phyloP scores from a whole-genome alignment of 169 alveolate species.

The Cryptosporidium sp. region DNA sequence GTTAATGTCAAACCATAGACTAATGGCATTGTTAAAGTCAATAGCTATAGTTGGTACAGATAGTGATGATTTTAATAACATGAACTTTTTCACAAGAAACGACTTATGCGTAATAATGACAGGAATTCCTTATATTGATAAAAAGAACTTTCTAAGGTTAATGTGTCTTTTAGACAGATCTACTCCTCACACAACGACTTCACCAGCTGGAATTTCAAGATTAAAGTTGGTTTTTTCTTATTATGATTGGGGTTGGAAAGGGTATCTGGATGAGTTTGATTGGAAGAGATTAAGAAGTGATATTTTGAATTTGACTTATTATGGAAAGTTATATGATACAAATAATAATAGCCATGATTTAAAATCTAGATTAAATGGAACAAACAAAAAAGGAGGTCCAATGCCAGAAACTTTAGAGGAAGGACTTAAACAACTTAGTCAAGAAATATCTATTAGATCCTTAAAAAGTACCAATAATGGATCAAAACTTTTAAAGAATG shows the following conservation, averaged over 20 bases:
- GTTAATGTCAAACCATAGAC: constrained; percentile 56
- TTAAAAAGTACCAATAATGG: constrained; percentile 14
- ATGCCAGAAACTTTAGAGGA: constrained; percentile 58
- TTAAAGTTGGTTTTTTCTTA: constrained; percentile 62
- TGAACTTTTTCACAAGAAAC: constrained; percentile 35
- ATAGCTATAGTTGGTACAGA: constrained; percentile 58
- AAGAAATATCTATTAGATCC: constrained; percentile 42
- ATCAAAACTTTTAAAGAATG: not conserved
- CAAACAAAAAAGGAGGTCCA: not conserved
- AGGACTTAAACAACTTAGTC: constrained; percentile 41
- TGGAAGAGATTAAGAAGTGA: constrained; percentile 70
- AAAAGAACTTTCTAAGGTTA: constrained; percentile 49
- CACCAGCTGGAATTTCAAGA: constrained; percentile 75
- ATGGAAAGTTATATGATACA: constrained; percentile 26
- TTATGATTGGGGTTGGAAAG: constrained; percentile 77
- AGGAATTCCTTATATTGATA: constrained; percentile 69
- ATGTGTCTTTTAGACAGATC: constrained; percentile 71
- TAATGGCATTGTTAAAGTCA: constrained; percentile 39
- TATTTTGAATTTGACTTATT: constrained; percentile 34
- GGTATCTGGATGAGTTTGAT: constrained; percentile 45
- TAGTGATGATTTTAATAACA: not conserved
- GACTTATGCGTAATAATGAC: constrained; percentile 62
- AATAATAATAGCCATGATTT: not conserved
- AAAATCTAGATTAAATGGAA: not conserved
- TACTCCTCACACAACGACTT: constrained; percentile 72